Conservation (phyloP, 192 early-diverging fungal genomes). For the Gigaspora rosea region DNA sequence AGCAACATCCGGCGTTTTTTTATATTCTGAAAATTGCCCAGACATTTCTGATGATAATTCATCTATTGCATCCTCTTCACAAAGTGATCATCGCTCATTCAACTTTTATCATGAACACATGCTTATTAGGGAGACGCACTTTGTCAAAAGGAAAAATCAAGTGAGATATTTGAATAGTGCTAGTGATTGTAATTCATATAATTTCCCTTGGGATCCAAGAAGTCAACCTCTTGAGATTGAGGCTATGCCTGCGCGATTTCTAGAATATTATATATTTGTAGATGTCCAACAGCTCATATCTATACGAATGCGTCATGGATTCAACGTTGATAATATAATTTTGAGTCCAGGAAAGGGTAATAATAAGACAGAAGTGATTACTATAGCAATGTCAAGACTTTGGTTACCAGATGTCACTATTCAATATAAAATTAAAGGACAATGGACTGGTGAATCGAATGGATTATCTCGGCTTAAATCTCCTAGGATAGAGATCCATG, state of each 20-base stretch:
- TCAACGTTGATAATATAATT: constrained; percentile 59
- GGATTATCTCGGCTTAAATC: constrained; percentile 39
- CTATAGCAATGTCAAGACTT: constrained; percentile 63
- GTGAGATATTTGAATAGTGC: constrained; percentile 17
- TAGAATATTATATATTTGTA: constrained; percentile 64
- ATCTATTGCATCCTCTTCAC: background rate
- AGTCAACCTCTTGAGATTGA: constrained; percentile 63
- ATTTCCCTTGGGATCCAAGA: constrained; percentile 70
- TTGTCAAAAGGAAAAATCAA: constrained; percentile 44
- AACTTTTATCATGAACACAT: constrained; percentile 57
- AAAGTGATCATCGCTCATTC: constrained; percentile 32
- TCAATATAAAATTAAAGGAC: constrained; percentile 68
- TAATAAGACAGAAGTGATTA: constrained; percentile 52
- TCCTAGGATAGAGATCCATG: constrained; percentile 52
- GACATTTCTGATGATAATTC: constrained; percentile 28
- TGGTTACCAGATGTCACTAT: constrained; percentile 79
- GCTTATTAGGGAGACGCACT: constrained; percentile 48
- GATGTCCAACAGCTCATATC: constrained; percentile 62
- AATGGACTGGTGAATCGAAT: constrained; percentile 30
- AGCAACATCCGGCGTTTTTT: constrained; percentile 67
- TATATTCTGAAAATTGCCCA: constrained; percentile 69
- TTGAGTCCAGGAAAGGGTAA: constrained; percentile 46
- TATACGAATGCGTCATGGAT: constrained; percentile 72
- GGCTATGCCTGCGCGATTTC: constrained; percentile 59
- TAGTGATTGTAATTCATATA: constrained; percentile 40